phyloP scores from a whole-genome alignment of 768 basidiomycete genomes.

The Atractiella rhizophila region DNA sequence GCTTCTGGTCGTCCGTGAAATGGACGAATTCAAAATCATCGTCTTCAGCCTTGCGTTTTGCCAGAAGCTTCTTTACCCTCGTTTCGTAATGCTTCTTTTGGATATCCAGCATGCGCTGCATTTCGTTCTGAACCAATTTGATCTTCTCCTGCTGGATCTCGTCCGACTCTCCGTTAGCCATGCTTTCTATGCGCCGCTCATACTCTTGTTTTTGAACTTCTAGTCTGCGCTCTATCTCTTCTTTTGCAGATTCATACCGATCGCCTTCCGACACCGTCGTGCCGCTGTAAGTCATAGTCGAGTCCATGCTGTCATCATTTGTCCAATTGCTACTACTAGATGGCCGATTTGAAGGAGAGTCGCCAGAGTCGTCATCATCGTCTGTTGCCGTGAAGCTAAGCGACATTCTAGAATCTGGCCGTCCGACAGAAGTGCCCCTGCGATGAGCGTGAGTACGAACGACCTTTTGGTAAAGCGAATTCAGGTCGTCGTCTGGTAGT shows the following conservation, averaged over 20 bases:
- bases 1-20: constrained; percentile 4
- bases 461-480: constrained; percentile 60
- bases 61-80: constrained; percentile 9
- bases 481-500: constrained; percentile 73
- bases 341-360: constrained; percentile 26
- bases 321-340: constrained; percentile 41
- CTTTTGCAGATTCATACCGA: constrained; percentile 2
- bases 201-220: constrained; percentile 29
- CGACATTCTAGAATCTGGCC: constrained; percentile 42
- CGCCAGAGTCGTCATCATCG: constrained; percentile 12
- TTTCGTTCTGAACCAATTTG: neutral
- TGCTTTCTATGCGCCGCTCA: constrained; percentile 36
- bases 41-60: constrained; percentile 6
- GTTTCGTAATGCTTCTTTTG: constrained; percentile 6
- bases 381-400: constrained; percentile 14
- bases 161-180: constrained; percentile 38
- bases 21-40: constrained; percentile 2
- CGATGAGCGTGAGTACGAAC: constrained; percentile 41
- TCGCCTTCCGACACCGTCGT: neutral
- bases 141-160: constrained; percentile 23
- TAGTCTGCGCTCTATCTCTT: constrained; percentile 44
- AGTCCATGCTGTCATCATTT: constrained; percentile 62
- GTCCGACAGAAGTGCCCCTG: constrained; percentile 42
- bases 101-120: constrained; percentile 1
- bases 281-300: constrained; percentile 21